Base-by-base conservation (phyloP, 768 basidiomycete genomes). In the Russula abietina region DNA sequence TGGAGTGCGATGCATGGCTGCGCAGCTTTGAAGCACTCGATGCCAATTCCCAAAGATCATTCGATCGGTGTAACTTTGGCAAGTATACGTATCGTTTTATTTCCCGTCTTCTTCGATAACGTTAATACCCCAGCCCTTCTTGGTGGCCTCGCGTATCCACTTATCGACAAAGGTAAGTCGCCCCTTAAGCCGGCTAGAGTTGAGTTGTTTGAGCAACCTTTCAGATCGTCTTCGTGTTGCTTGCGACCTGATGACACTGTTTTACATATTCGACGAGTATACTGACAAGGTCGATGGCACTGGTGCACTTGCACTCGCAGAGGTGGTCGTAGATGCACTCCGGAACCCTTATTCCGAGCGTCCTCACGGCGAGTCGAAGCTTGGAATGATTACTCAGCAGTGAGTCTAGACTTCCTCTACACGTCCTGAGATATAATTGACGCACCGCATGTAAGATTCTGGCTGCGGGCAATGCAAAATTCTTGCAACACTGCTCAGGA, bases 201-300 rank as follows among this genome's bases (percentile, higher is more conserved):
- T 24, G 16, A 28, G 51, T 12, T 48, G 8, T 55, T 49, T 46
- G n/a, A 36, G 22, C 45, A 36, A 17, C 51, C 11, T 32, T 52
- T 4, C 52, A 67, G 73, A 74, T 69, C 33, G 72, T 65, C 46
- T 68, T 26, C 73, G 78, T 16, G 71, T 75, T 16, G 75, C 72
- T 10, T 80, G 81, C 59, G 81, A 83, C 60, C 69, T 83, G 54
- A 82, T 83, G 79, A 76, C 79, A 45, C 64, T 82, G 5, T 75
- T 81, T 67, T 83, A 80, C 65, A 60, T 82, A 46, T 73, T 79
- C 66, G 83, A 84, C 67, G 79, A 81, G 67, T 76, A 78, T 62
- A 77, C 80, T 6, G 83, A 84, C 69, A 70, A 75, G 17, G 72
- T 72, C 0, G 65, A 72, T 26, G 72, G 67, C 0, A 33, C 68